phyloP scores from a whole-genome alignment of 495 filamentous ascomycete genomes.

The Neurospora discreta region DNA sequence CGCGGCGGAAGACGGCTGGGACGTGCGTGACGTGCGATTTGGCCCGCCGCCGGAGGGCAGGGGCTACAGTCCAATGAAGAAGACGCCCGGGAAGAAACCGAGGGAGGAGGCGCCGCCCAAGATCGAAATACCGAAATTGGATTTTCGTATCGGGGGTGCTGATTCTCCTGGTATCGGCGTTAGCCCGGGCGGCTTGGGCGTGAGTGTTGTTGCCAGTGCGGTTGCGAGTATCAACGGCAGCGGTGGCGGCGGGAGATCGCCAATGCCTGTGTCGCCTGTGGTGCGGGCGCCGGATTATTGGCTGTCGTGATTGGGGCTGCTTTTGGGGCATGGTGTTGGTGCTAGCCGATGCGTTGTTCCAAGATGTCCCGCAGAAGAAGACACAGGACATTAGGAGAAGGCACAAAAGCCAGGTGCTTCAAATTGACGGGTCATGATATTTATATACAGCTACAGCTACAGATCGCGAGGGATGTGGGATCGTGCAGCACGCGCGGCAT shows the following conservation, averaged over 20 bases:
- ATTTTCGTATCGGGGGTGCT: conserved; percentile 24
- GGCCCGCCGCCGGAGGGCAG: conserved; percentile 46
- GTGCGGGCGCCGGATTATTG: background rate
- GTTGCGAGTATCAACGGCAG: background rate
- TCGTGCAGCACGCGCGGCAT: background rate
- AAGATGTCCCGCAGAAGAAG: background rate
- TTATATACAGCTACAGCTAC: too few species aligned
- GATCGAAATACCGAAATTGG: conserved; percentile 47
- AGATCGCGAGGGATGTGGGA: background rate
- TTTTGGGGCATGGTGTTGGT: background rate
- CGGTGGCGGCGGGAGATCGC: background rate
- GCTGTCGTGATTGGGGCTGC: background rate
- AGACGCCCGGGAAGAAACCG: conserved; percentile 21
- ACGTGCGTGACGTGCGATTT: conserved; percentile 61
- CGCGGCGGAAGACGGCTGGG: conserved; percentile 79
- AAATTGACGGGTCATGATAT: background rate
- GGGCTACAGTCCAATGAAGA: conserved; percentile 40
- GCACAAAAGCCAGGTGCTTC: background rate
- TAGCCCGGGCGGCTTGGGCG: conserved; percentile 7
- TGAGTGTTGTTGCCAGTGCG: conserved; percentile 2
- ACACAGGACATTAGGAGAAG: background rate
- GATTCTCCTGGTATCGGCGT: conserved; percentile 2
- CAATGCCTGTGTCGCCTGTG: background rate
- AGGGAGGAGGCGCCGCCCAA: conserved; percentile 33
- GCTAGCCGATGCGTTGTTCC: background rate